A percentile compares a stretch with the other conserved stretches of the same genome.
phyloP scores from a whole-genome alignment of 257 asterid genomes.

The Leonotis leonurus region DNA sequence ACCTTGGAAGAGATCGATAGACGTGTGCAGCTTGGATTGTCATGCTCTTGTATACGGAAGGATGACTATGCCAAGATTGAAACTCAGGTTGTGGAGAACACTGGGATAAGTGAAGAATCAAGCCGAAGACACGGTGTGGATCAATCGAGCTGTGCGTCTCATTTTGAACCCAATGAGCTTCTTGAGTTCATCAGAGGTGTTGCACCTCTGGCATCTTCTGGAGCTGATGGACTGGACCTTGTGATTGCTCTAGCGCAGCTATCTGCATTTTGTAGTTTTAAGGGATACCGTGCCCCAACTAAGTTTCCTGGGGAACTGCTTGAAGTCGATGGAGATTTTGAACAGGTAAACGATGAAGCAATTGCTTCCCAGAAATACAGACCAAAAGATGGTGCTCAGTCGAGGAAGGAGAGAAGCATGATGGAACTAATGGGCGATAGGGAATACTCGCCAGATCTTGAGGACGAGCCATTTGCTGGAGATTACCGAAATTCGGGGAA shows the following conservation, averaged over 20 bases:
- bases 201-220: conserved; percentile 50
- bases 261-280: conserved; percentile 55
- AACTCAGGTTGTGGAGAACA: conserved; percentile 63
- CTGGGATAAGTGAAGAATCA: conserved; percentile 81
- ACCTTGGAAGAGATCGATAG: conserved; percentile 86
- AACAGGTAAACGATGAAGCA: conserved; percentile 17
- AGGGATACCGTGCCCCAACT: conserved; percentile 47
- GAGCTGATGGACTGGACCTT: conserved; percentile 56
- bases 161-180: conserved; percentile 66
- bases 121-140: conserved; percentile 65
- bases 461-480: conserved; percentile 37
- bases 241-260: conserved; percentile 66
- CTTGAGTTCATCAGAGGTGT: conserved; percentile 43
- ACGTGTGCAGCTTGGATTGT: conserved; percentile 69
- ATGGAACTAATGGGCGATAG: conserved; percentile 46
- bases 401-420: conserved; percentile 60
- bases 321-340: conserved; percentile 33
- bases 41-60: conserved; percentile 64
- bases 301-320: conserved; percentile 45
- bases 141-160: conserved; percentile 39
- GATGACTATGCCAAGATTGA: conserved; percentile 43
- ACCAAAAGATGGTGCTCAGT: conserved; percentile 37
- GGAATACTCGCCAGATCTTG: conserved; percentile 43
- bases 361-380: conserved; percentile 35
- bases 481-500: conserved; percentile 31